These are phyloP conservation scores for Exophiala dermatitidis DNA, from an alignment of 2,329 filamentous ascomycete species.

Conservation along the genomic window DNA sequence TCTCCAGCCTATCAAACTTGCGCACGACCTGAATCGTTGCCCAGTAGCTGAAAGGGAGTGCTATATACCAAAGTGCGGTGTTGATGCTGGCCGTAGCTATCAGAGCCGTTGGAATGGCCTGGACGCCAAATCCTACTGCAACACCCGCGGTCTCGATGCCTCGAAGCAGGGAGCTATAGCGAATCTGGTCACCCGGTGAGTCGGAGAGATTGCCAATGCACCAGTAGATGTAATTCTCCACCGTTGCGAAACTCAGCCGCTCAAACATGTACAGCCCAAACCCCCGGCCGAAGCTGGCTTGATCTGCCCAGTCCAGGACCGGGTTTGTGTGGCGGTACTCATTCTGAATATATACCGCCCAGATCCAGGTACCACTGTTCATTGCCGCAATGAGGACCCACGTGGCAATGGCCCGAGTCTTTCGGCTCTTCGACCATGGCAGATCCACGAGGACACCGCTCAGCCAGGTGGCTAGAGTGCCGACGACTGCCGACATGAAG, in stretches of 20 bases:
- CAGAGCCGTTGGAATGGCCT: constrained; percentile 39
- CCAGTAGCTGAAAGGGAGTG: constrained; percentile 41
- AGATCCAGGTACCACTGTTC: constrained; percentile 43
- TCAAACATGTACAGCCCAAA: constrained; percentile 41
- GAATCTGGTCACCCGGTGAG: constrained; percentile 40
- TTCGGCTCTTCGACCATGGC: constrained; percentile 36
- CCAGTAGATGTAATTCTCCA: constrained; percentile 45
- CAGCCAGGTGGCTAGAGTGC: constrained; percentile 37
- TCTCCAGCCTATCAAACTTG: constrained; percentile 34
- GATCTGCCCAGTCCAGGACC: constrained; percentile 40
- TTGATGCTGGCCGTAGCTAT: constrained; percentile 43
- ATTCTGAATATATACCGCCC: constrained; percentile 43
- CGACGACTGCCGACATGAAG: constrained; percentile 37
- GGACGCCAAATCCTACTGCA: constrained; percentile 40
- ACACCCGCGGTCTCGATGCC: constrained; percentile 40
- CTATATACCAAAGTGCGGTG: constrained; percentile 38
- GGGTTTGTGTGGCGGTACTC: constrained; percentile 41
- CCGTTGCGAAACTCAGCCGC: constrained; percentile 35
- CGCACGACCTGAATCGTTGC: constrained; percentile 38
- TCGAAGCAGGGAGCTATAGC: constrained; percentile 41
- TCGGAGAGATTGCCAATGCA: constrained; percentile 42
- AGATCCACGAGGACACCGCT: constrained; percentile 35
- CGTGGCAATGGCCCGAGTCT: constrained; percentile 36
- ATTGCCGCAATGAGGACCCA: constrained; percentile 38
- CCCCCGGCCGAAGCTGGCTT: constrained; percentile 37